A percentile compares a stretch with the other conserved stretches of the same genome.
Conservation (phyloP, 768 basidiomycete genomes). For the Erythrobasidium yunnanense region DNA sequence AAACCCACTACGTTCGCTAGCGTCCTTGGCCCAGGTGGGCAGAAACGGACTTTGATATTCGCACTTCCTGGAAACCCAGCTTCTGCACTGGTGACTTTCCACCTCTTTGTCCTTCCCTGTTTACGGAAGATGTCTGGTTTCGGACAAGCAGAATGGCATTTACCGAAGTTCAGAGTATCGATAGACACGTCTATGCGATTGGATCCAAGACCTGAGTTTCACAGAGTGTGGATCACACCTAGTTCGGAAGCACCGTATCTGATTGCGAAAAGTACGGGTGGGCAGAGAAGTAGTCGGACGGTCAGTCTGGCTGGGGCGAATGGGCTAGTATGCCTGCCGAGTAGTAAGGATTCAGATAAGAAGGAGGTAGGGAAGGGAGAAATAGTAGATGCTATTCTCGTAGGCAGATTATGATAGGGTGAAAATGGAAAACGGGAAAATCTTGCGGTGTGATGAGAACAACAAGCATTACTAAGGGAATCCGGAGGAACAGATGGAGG, state of each 20-base stretch:
- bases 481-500: background rate
- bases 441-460: too few species aligned
- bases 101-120: constrained; percentile 72
- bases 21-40: constrained; percentile 47
- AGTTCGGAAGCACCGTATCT: constrained; percentile 34
- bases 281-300: constrained; percentile 71
- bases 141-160: constrained; percentile 30
- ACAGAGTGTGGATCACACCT: constrained; percentile 57
- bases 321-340: constrained; percentile 61
- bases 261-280: constrained; percentile 67
- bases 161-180: constrained; percentile 37
- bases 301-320: constrained; percentile 72
- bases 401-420: background rate
- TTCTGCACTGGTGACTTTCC: constrained; percentile 72
- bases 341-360: constrained; percentile 40
- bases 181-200: constrained; percentile 48
- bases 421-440: background rate
- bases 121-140: constrained; percentile 45
- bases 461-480: background rate
- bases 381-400: constrained; percentile 43
- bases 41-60: constrained; percentile 55
- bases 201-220: constrained; percentile 69
- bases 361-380: constrained; percentile 51
- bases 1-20: constrained; percentile 86
- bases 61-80: constrained; percentile 84